phyloP scores from a whole-genome alignment of 768 basidiomycete species.

The Podaxis sp. region DNA sequence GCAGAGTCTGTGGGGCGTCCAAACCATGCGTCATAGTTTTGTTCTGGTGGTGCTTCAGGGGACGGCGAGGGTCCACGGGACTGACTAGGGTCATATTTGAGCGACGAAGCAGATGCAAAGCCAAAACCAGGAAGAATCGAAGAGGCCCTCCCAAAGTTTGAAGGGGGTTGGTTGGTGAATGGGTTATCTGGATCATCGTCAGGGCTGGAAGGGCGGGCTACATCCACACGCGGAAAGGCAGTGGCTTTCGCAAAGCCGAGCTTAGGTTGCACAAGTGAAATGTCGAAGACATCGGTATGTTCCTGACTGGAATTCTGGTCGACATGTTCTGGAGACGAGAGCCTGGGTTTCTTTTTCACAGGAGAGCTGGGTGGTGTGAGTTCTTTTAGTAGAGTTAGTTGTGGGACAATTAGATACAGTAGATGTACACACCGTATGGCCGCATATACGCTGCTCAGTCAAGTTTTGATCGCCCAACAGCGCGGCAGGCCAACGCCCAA shows the following conservation, averaged over 20 bases:
- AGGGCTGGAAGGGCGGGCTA: slow-evolving; percentile 10
- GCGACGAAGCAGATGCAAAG: slow-evolving; percentile 26
- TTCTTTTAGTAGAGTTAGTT: neutral
- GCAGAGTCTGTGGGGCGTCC: slow-evolving; percentile 29
- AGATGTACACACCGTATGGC: slow-evolving; percentile 9
- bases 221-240: neutral
- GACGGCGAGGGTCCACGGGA: slow-evolving; percentile 35
- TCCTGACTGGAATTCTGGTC: neutral
- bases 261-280: neutral
- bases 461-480: neutral
- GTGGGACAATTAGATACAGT: neutral
- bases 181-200: slow-evolving; percentile 45
- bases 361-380: slow-evolving; percentile 11
- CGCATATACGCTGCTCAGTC: neutral
- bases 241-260: slow-evolving; percentile 6
- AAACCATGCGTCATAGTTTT: slow-evolving; percentile 53
- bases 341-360: slow-evolving; percentile 11
- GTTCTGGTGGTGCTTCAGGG: slow-evolving; percentile 37
- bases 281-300: neutral
- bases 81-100: neutral
- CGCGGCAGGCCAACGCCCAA: neutral
- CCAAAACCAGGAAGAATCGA: slow-evolving; percentile 23
- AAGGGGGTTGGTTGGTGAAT: slow-evolving; percentile 25
- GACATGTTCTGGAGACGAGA: slow-evolving; percentile 7
- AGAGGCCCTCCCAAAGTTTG: neutral